phyloP scores from a whole-genome alignment of 2,329 filamentous ascomycete species.

The Aspergillus proliferans region DNA sequence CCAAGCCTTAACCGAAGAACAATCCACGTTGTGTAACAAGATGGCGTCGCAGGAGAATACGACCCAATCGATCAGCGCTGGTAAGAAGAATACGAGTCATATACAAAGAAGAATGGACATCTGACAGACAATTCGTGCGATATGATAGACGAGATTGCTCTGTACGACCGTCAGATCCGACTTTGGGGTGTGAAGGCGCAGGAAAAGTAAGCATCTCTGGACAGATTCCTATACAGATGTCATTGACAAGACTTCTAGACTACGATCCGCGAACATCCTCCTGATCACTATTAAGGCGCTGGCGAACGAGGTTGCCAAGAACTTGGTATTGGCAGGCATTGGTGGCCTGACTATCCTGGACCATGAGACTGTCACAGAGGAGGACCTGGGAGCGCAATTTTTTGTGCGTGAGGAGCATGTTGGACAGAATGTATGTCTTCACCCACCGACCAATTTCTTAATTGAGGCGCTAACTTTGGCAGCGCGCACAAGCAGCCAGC shows the following conservation, averaged over 20 bases:
- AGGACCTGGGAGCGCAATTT: conserved; percentile 77
- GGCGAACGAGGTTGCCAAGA: conserved; percentile 93
- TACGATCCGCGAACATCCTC: conserved; percentile 82
- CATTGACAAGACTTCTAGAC: conserved; percentile 44
- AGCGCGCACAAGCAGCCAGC: conserved; percentile 73
- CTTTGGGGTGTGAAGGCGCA: conserved; percentile 96
- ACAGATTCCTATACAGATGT: not conserved
- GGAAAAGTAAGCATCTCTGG: conserved; percentile 50
- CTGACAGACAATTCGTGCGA: not conserved
- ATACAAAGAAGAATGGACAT: not conserved
- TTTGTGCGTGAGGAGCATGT: conserved; percentile 68
- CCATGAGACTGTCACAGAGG: conserved; percentile 64
- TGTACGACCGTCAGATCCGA: conserved; percentile 95
- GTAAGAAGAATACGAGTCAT: conserved; percentile 12
- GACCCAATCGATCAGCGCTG: conserved; percentile 28
- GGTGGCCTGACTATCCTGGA: conserved; percentile 86
- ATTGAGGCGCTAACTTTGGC: conserved; percentile 5
- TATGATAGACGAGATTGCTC: conserved; percentile 76
- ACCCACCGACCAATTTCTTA: conserved; percentile 9
- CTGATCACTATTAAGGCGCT: conserved; percentile 82
- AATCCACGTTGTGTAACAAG: conserved; percentile 1
- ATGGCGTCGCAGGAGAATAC: conserved; percentile 21
- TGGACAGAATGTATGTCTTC: conserved; percentile 59
- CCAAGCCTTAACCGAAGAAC: not conserved
- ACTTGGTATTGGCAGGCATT: conserved; percentile 88